A percentile compares a stretch with the other conserved stretches of the same genome.
Conservation (phyloP, 768 basidiomycete species). For the Coprinellus micaceus region DNA sequence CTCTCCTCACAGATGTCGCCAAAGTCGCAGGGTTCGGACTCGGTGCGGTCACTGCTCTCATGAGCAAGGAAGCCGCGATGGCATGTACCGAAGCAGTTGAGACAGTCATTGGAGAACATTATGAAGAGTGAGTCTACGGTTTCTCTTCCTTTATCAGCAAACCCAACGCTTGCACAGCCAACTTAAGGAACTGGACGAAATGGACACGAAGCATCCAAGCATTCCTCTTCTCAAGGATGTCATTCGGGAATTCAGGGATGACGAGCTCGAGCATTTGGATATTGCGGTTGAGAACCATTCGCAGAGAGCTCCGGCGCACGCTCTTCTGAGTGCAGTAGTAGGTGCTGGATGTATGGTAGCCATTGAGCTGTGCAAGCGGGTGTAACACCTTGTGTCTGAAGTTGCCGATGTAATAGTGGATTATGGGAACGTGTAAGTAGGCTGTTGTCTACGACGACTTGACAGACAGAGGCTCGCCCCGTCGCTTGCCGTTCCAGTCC, state of each 20-base stretch:
- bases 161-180: slow-evolving; percentile 51
- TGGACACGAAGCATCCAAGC: slow-evolving; percentile 71
- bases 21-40: slow-evolving; percentile 85
- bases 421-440: no score
- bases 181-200: slow-evolving; percentile 63
- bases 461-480: slow-evolving; percentile 29
- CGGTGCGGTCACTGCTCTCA: slow-evolving; percentile 78
- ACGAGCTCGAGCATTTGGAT: slow-evolving; percentile 92
- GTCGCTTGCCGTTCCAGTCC: slow-evolving; percentile 48
- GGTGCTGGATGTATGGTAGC: slow-evolving; percentile 86
- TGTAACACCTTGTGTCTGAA: slow-evolving; percentile 39
- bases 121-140: slow-evolving; percentile 83
- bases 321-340: slow-evolving; percentile 79
- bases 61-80: slow-evolving; percentile 95
- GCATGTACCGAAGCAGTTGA: slow-evolving; percentile 98
- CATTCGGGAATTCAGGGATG: slow-evolving; percentile 84
- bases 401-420: no score
- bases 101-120: slow-evolving; percentile 97
- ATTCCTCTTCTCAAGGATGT: slow-evolving; percentile 69
- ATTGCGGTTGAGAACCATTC: slow-evolving; percentile 85
- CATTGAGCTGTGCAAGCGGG: slow-evolving; percentile 82
- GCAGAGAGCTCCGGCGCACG: slow-evolving; percentile 89
- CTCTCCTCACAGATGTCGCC: slow-evolving; percentile 77
- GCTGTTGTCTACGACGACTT: neutral
- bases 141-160: neutral